Evolutionary conservation across 1,284 basidiomycete species (phyloP).

Genomic region (Ganoderma sp.): DNA sequence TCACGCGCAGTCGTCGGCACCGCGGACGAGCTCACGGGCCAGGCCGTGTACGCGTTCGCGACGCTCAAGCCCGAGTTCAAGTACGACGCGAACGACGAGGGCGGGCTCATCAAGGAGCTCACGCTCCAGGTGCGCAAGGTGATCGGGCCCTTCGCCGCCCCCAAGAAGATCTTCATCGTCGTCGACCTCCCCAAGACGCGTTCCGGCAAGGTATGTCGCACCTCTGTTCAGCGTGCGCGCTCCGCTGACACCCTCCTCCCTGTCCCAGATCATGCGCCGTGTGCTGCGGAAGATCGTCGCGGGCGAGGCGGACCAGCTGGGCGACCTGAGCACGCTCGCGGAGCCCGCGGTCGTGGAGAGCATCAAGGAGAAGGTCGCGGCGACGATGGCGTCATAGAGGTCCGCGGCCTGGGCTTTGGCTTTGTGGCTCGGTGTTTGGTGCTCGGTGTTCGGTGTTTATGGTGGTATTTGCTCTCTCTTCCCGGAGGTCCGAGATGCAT

Average conservation of each 20-base stretch:
- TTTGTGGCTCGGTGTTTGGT: no score
- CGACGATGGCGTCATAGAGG: neutral
- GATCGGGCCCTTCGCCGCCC: slow-evolving; percentile 94
- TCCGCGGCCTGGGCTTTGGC: neutral
- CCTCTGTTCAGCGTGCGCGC: no score
- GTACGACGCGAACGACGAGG: slow-evolving; percentile 72
- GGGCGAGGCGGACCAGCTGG: slow-evolving; percentile 91
- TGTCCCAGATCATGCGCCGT: slow-evolving; percentile 82
- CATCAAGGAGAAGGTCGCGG: slow-evolving; percentile 78
- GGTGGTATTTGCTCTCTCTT: slow-evolving; percentile 1
- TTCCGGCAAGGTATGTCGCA: slow-evolving; percentile 84
- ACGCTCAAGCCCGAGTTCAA: slow-evolving; percentile 85
- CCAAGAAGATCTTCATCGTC: slow-evolving; percentile 91
- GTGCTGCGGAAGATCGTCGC: slow-evolving; percentile 96
- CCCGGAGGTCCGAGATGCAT: slow-evolving; percentile 2
- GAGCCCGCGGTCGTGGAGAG: slow-evolving; percentile 84
- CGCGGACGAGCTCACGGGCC: slow-evolving; percentile 87
- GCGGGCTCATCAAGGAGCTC: slow-evolving; percentile 84
- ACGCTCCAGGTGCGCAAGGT: slow-evolving; percentile 94
- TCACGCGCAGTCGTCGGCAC: slow-evolving; percentile 78
- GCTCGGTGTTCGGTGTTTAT: slow-evolving; percentile 6
- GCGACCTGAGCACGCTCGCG: slow-evolving; percentile 90
- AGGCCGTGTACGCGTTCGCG: slow-evolving; percentile 87
- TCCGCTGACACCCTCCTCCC: neutral
- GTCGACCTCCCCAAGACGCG: slow-evolving; percentile 94